Percentiles rank a stretch among this genome's conserved stretches.
Evolutionary conservation across 768 basidiomycete genomes (phyloP).

Genomic region (Russula emetica): DNA sequence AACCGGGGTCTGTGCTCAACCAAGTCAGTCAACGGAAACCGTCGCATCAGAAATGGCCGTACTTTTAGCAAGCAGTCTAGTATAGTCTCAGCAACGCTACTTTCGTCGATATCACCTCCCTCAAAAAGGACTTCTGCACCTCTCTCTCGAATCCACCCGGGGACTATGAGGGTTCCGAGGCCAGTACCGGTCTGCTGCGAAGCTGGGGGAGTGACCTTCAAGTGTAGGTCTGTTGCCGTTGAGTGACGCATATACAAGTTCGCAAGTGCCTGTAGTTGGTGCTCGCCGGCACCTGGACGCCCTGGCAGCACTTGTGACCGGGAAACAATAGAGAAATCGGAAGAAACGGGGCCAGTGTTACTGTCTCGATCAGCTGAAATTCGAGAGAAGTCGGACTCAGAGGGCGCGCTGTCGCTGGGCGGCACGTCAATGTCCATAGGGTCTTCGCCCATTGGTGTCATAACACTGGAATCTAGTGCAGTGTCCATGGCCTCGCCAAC

Average conservation of each 20-base stretch:
- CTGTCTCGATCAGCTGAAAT: constrained; percentile 45
- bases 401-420: constrained; percentile 54
- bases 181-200: constrained; percentile 69
- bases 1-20: constrained; percentile 62
- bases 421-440: constrained; percentile 44
- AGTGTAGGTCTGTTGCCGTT: constrained; percentile 66
- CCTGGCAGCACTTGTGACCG: constrained; percentile 37
- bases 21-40: constrained; percentile 17
- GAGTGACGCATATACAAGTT: constrained; percentile 72
- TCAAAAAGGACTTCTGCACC: constrained; percentile 89
- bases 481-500: constrained; percentile 61
- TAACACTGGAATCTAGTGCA: constrained; percentile 28
- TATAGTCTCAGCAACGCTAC: constrained; percentile 76
- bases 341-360: constrained; percentile 44
- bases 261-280: constrained; percentile 59
- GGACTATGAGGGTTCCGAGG: constrained; percentile 73
- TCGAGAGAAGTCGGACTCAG: constrained; percentile 65
- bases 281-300: constrained; percentile 40
- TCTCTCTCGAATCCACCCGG: constrained; percentile 93
- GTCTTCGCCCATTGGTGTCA: constrained; percentile 32
- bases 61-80: constrained; percentile 80
- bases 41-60: constrained; percentile 16
- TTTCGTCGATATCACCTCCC: constrained; percentile 83
- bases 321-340: constrained; percentile 58
- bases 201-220: constrained; percentile 63